Evolutionary conservation across 2,329 filamentous ascomycete genomes (phyloP), one percentile per base, ranked within the genome.

Genomic region (Fusarium hostae): DNA sequence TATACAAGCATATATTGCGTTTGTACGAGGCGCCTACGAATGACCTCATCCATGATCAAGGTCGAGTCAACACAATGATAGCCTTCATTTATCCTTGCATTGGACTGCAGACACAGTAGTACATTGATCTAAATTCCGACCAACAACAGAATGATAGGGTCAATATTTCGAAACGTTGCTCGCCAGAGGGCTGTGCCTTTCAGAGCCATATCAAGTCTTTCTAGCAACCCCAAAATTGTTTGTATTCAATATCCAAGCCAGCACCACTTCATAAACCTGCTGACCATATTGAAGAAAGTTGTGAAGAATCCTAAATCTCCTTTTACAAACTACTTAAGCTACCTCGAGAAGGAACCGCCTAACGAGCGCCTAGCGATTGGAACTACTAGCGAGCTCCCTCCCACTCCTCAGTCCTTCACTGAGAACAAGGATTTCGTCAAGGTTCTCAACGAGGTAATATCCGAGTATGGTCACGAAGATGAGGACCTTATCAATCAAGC

Each of bases 381-480:
- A 52, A 88, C 84, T 4, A 87, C 89, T 0, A 87, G 86, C 9
- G 75, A 81, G 20, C 68, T 91, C n/a, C 89, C 89, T 3, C 90
- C 90, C 2, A 90, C 88, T 0, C 88, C 90, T 6, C 80, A 82
- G 41, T 86, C 88, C 26, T 90, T 92, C 75, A 81, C 78, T 26
- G 86, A 88, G 75, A 92, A 92, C 77, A 84, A 81, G 13, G 79
- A 81, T 26, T 92, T 92, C 77, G 77, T 89, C n/a, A 76, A 81
- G 13, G 87, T 91, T 55, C 83, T 92, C 26, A 84, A 89, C 74
- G 81, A 87, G 20, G 88, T 91, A 2, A 82, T 92, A 24, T 78
- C 80, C 4, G 81, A 86, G 59, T 81, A 91, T 69, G 89, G 88
- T 6, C 82, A 85, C 47, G 71, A 85, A n/a, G 90, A 92, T 63